Conservation (phyloP, 495 filamentous ascomycete genomes). For the Aspergillus coremiiformis region DNA sequence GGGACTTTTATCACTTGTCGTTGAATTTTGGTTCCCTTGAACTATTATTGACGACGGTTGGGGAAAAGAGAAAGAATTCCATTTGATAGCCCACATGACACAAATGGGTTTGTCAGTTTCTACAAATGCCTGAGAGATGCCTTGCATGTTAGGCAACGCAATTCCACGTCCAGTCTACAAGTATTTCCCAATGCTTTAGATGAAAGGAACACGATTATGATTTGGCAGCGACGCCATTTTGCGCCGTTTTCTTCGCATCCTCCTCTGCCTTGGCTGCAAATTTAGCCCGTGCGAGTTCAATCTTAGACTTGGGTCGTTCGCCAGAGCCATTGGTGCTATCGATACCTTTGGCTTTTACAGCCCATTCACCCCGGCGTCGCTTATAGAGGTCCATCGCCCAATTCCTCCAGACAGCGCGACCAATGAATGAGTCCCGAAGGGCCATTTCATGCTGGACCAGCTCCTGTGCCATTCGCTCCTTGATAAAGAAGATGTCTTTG, state of each 20-base stretch:
- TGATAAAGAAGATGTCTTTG: slow-evolving; percentile 55
- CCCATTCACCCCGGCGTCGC: slow-evolving; percentile 61
- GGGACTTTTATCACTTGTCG: too few species aligned
- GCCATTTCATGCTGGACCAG: slow-evolving; percentile 51
- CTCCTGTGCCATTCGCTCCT: slow-evolving; percentile 61
- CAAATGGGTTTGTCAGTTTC: too few species aligned
- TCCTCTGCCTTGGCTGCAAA: slow-evolving; percentile 29
- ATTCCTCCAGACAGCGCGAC: slow-evolving; percentile 79
- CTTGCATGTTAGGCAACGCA: too few species aligned
- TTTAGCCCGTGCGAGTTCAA: slow-evolving; percentile 43
- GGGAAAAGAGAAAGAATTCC: not conserved
- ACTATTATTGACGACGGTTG: too few species aligned
- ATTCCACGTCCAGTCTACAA: too few species aligned
- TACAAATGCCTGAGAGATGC: too few species aligned
- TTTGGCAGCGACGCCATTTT: slow-evolving; percentile 3
- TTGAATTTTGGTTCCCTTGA: too few species aligned
- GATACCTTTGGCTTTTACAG: slow-evolving; percentile 53
- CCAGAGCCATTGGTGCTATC: slow-evolving; percentile 18
- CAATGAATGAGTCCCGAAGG: slow-evolving; percentile 66
- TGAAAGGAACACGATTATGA: not conserved
- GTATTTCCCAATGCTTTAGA: too few species aligned
- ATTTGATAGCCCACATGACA: not conserved
- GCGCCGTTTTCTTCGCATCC: slow-evolving; percentile 4
- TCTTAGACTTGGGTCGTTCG: slow-evolving; percentile 35
- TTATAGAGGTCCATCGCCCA: slow-evolving; percentile 90